phyloP scores from a whole-genome alignment of 2,329 filamentous ascomycete genomes.

The Fusarium camptoceras region DNA sequence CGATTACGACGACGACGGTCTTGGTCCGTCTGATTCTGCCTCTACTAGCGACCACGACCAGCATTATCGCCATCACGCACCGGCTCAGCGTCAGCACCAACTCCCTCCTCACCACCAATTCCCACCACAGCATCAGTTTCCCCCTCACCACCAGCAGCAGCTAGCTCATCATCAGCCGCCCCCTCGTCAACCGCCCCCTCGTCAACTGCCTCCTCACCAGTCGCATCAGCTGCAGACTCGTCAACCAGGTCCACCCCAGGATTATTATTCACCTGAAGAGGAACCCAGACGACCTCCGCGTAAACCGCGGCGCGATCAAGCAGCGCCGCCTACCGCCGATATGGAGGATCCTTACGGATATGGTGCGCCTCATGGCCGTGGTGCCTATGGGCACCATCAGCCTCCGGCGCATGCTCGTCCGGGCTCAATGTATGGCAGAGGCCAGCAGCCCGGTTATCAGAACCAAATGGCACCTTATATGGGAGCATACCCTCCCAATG shows the following conservation, averaged over 20 bases:
- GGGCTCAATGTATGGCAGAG: slow-evolving; percentile 49
- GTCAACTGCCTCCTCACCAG: slow-evolving; percentile 50
- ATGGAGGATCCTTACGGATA: slow-evolving; percentile 75
- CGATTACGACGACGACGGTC: slow-evolving; percentile 56
- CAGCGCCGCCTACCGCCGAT: slow-evolving; percentile 63
- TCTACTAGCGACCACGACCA: slow-evolving; percentile 52
- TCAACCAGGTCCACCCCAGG: slow-evolving; percentile 53
- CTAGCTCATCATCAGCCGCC: slow-evolving; percentile 47
- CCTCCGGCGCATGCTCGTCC: slow-evolving; percentile 20
- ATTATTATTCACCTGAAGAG: slow-evolving; percentile 43
- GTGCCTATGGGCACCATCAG: slow-evolving; percentile 43
- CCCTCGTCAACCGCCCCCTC: slow-evolving; percentile 47
- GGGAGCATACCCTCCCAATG: slow-evolving; percentile 51
- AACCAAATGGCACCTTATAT: slow-evolving; percentile 61
- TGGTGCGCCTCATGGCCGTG: slow-evolving; percentile 56
- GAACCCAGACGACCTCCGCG: slow-evolving; percentile 36
- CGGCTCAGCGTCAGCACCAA: slow-evolving; percentile 48
- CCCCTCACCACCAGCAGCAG: slow-evolving; percentile 52
- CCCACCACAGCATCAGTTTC: slow-evolving; percentile 50
- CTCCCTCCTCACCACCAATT: slow-evolving; percentile 48
- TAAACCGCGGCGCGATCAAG: slow-evolving; percentile 39
- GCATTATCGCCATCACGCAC: slow-evolving; percentile 49
- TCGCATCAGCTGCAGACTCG: slow-evolving; percentile 52
- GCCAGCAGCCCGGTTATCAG: slow-evolving; percentile 55
- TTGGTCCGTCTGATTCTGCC: slow-evolving; percentile 70